Percentiles rank a stretch among this genome's conserved stretches.
Conservation (phyloP, 768 basidiomycete genomes). For the Pleurotus djamor region DNA sequence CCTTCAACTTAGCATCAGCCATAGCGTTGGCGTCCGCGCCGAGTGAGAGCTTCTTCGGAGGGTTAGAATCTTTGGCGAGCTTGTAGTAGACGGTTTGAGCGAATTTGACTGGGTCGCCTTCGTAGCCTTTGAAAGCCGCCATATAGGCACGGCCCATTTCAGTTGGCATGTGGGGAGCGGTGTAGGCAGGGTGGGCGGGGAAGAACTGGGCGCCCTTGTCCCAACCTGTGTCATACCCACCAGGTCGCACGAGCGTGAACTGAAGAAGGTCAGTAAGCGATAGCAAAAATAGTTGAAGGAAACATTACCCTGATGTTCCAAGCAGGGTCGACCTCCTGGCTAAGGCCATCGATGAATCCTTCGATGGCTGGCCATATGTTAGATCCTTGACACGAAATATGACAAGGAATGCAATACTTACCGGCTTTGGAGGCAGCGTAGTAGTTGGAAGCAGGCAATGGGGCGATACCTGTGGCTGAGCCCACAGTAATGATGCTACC, state of each 20-base stretch:
- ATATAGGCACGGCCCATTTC: neutral
- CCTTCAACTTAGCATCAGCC: constrained; percentile 3
- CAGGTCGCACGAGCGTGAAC: constrained; percentile 16
- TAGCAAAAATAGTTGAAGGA: neutral
- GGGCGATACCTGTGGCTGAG: constrained; percentile 24
- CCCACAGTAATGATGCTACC: constrained; percentile 36
- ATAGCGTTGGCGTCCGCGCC: constrained; percentile 1
- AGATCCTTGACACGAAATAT: constrained; percentile 9
- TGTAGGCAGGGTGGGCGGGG: constrained; percentile 17
- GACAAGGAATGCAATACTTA: constrained; percentile 8
- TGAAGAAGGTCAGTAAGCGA: neutral
- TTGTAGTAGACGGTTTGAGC: constrained; percentile 7
- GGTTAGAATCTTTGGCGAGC: neutral
- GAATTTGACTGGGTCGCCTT: constrained; percentile 8
- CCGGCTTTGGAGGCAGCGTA: constrained; percentile 19
- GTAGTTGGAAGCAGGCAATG: constrained; percentile 24
- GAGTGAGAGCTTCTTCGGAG: constrained; percentile 1
- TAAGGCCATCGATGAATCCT: constrained; percentile 33
- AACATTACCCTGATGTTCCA: constrained; percentile 46
- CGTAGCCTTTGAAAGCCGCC: constrained; percentile 5
- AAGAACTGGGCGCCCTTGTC: constrained; percentile 7
- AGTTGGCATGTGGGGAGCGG: constrained; percentile 5
- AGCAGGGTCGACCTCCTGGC: constrained; percentile 36
- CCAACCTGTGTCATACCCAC: constrained; percentile 15
- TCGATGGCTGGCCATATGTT: constrained; percentile 27